A percentile compares a stretch with the other conserved stretches of the same genome.
These are phyloP conservation scores for Ophiostoma perfectum DNA, from an alignment of 2,329 filamentous ascomycete species.

Conservation along the genomic window DNA sequence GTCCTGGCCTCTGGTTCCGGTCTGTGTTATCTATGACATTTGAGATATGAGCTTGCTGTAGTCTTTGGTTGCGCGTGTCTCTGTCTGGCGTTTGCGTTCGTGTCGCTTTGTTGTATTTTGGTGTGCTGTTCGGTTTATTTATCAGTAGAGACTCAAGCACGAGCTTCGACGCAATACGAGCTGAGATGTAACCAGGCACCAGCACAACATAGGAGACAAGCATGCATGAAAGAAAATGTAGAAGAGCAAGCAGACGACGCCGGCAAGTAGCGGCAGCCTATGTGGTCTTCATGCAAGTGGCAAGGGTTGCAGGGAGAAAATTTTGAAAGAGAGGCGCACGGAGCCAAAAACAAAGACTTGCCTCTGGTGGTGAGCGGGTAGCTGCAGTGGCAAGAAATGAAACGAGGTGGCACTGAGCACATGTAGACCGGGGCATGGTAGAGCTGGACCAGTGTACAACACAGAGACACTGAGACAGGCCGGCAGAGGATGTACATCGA, in stretches of 20 bases:
- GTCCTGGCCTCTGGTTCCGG: too few relatives aligned
- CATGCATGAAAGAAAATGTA: background rate
- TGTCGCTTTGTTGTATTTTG: background rate
- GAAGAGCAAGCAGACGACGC: background rate
- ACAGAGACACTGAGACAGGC: background rate
- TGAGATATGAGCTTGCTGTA: background rate
- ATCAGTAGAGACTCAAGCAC: background rate
- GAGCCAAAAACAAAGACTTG: background rate
- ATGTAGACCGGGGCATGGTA: background rate
- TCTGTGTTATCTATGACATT: too few relatives aligned
- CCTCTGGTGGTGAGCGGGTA: background rate
- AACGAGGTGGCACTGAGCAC: background rate
- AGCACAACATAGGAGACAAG: background rate
- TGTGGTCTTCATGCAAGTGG: background rate
- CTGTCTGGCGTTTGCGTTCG: background rate
- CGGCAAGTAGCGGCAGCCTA: background rate
- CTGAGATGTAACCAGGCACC: background rate
- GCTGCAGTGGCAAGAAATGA: background rate
- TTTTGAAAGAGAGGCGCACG: background rate
- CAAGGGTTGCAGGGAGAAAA: background rate
- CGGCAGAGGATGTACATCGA: background rate
- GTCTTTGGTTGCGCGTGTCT: background rate
- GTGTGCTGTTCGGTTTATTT: background rate
- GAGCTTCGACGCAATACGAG: background rate
- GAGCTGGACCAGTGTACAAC: background rate